Evolutionary conservation across 2,329 filamentous ascomycete genomes (phyloP), one percentile per base, ranked within the genome.

Genomic region (Phaeosphaeria sp.): DNA sequence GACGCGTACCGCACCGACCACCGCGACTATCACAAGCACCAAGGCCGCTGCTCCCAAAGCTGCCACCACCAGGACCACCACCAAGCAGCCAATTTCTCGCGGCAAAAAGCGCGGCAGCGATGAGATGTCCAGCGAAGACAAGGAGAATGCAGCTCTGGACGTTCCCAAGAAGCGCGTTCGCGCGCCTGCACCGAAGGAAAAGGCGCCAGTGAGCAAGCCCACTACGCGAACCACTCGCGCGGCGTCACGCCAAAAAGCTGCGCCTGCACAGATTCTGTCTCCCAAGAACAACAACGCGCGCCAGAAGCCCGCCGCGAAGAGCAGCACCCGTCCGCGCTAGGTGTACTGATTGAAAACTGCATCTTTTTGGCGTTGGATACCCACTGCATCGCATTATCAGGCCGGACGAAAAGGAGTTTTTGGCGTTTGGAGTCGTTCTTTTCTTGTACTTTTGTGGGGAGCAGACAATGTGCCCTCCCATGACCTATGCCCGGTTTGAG

Each of bases 61-160:
- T 7, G 55, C 47, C 13, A 36, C 56, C 7, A 49, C 52, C 10
- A 58, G 53, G 17, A 42, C 54, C 15, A 52, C 52, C 3, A 46
- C 48, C 49, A 49, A 47, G 30, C 54, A 54, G 2, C 27, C 52
- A 48, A 47, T 55, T 36, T 48, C 58, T 9, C 67, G 69, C 17
- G 58, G 59, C n/a, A 66, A 64, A 44, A 74, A 73, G 57, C 65
- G 69, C 46, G 58, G 58, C 51, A 72, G 68, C 55, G 67, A 72
- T 41, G 70, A 74, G 36, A 53, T 67, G 30, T 63, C 68, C 9
- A 59, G 63, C 11, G 65, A 71, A 21, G 65, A 72, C 60, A 74
- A 74, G 61, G 71, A 74, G 51, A 74, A 74, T 23, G 56, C 66
- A 9, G 56, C 66, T 13, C 60, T 67, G 3, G 66, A 58, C 18